These are phyloP conservation scores for Lenzites betulinus DNA, from an alignment of 768 basidiomycete genomes.

Conservation along the genomic window DNA sequence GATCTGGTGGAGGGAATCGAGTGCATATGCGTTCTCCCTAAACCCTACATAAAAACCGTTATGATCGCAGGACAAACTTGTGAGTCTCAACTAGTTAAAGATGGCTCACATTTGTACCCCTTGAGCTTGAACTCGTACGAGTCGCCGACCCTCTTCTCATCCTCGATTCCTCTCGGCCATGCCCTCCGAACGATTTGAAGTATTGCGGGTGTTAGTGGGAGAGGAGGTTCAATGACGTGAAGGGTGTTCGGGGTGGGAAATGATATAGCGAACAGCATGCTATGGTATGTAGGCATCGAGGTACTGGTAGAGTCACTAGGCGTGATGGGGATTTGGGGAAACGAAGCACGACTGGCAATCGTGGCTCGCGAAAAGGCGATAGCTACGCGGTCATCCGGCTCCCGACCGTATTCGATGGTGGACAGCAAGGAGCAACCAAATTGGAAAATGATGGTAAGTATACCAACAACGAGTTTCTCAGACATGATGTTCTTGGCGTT, in stretches of 20 bases:
- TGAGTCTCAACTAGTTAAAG: constrained; percentile 12
- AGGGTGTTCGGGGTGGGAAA: constrained; percentile 67
- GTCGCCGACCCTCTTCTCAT: constrained; percentile 74
- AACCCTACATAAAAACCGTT: constrained; percentile 55
- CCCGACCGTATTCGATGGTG: constrained; percentile 75
- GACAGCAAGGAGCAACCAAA: constrained; percentile 67
- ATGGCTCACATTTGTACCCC: constrained; percentile 70
- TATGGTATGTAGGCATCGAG: constrained; percentile 25
- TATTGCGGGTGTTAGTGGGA: constrained; percentile 76
- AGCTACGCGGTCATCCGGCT: constrained; percentile 70
- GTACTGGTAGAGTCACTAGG: constrained; percentile 37
- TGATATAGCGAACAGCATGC: constrained; percentile 66
- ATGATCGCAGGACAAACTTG: constrained; percentile 21
- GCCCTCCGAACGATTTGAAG: constrained; percentile 73
- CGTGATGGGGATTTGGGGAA: constrained; percentile 41
- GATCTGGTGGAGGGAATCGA: constrained; percentile 73
- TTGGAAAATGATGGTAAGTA: constrained; percentile 62
- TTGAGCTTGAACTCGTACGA: constrained; percentile 82
- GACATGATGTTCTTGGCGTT: constrained; percentile 64
- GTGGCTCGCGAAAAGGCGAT: constrained; percentile 66
- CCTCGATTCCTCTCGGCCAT: constrained; percentile 79
- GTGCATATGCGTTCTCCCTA: constrained; percentile 73
- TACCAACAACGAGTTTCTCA: constrained; percentile 70
- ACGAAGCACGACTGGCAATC: constrained; percentile 38
- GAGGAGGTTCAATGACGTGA: constrained; percentile 76